Conservation (phyloP, 2,329 filamentous ascomycete species). For the Colletotrichum sp. region DNA sequence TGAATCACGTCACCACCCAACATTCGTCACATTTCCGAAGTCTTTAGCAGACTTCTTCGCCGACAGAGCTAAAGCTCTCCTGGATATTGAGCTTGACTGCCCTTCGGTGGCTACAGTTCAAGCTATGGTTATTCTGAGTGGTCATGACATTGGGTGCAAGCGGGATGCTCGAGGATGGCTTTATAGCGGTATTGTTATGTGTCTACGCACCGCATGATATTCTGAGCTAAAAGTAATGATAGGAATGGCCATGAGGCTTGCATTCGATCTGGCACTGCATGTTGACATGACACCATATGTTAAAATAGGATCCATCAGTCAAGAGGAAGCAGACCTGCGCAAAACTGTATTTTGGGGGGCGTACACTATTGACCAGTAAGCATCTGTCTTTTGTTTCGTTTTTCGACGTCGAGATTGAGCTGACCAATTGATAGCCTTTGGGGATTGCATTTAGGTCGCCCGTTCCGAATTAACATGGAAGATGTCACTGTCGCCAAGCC, state of each 20-base stretch:
- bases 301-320: slow-evolving; percentile 22
- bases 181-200: neutral
- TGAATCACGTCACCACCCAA: slow-evolving; percentile 33
- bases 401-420: no score
- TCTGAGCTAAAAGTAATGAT: slow-evolving; percentile 25
- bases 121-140: neutral
- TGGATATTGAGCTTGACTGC: neutral
- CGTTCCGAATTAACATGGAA: neutral
- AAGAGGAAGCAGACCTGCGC: slow-evolving; percentile 29
- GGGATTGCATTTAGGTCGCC: slow-evolving; percentile 25
- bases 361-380: slow-evolving; percentile 32
- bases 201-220: neutral
- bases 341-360: slow-evolving; percentile 33
- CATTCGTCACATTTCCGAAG: slow-evolving; percentile 35
- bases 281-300: slow-evolving; percentile 29
- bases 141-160: neutral
- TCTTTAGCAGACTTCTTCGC: slow-evolving; percentile 26
- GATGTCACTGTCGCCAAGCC: neutral
- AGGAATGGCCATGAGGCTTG: slow-evolving; percentile 31
- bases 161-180: neutral
- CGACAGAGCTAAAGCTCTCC: neutral
- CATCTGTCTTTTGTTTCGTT: no score
- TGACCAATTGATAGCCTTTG: slow-evolving; percentile 23
- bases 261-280: slow-evolving; percentile 29
- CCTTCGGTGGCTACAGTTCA: neutral